Evolutionary conservation across 1,284 basidiomycete genomes (phyloP), one percentile per base, ranked within the genome.

Genomic region (Chondrostereum purpureum): DNA sequence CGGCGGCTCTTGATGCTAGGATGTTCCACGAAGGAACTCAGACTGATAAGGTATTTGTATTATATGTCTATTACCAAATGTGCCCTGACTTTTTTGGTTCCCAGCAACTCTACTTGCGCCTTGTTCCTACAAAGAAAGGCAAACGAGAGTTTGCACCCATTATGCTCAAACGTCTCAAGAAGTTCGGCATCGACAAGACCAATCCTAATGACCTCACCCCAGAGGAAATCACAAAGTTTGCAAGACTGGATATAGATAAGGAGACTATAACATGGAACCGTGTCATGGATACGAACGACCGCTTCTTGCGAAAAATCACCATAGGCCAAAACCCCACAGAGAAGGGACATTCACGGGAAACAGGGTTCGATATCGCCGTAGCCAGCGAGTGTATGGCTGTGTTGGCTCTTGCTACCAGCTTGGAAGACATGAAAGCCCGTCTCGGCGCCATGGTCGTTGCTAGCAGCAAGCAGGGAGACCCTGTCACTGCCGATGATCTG

Each of bases 331-430:
- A 87, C 43, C 61, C 86, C 11, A 95, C 94, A 3, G 95, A 99
- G 66, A 78, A 92, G 65, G 95, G 94, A 19, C 81, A 88, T 58
- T 83, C 87, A 50, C 84, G 95, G 48, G 81, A 87, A 53, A 87
- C 94, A 34, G 92, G 91, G 21, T 99, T 95, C 62, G 96, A 99
- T 66, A 99, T 99, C 55, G 80, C 94, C 41, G 95, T 99, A 39
- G 95, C 94, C 12, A 94, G 91, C 60, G 95, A 99, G 70, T 91
- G 88, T 60, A 99, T 99, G 95, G 95, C 95, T 21, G 96, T 99
- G 21, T 76, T 99, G 38, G 96, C 95, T 3, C 75, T 99, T 53
- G 85, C 87, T 23, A 96, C 88, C 21, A 80, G 88, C 56, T 69
- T 98, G 17, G 75, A 79, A 54, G 96, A 99, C 63, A 97, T 99